Conservation (phyloP, 1,284 basidiomycete genomes). For the Cutaneotrichosporon arboriforme region DNA sequence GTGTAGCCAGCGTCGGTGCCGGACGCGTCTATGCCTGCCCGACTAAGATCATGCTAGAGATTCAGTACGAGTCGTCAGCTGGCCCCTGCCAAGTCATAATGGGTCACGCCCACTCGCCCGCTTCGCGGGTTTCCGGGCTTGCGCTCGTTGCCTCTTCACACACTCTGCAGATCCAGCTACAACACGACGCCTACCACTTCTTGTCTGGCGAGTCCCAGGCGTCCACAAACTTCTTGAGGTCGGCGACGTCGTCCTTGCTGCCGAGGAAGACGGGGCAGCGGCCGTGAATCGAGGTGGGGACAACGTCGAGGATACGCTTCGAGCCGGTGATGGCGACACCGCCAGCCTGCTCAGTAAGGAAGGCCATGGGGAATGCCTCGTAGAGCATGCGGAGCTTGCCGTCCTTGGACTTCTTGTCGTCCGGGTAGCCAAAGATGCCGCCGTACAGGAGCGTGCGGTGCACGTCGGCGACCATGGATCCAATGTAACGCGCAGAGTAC, state of each 20-base stretch:
- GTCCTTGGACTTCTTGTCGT: constrained; percentile 94
- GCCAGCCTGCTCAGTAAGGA: constrained; percentile 90
- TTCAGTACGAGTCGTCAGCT: too few relatives aligned
- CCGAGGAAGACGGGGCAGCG: constrained; percentile 92
- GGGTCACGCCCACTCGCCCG: too few relatives aligned
- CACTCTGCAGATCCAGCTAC: constrained; percentile 3
- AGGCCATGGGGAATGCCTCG: constrained; percentile 99
- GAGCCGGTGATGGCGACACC: constrained; percentile 93
- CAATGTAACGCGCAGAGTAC: constrained; percentile 93
- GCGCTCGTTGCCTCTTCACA: background rate
- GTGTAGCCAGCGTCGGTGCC: too few relatives aligned
- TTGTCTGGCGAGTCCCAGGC: constrained; percentile 36
- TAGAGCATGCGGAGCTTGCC: constrained; percentile 91
- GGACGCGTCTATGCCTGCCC: too few relatives aligned
- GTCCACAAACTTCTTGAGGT: constrained; percentile 77
- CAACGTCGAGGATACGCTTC: constrained; percentile 84
- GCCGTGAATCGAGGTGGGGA: constrained; percentile 85
- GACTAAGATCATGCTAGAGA: too few relatives aligned
- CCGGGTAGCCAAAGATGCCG: constrained; percentile 97
- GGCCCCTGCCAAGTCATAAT: too few relatives aligned
- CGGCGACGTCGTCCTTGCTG: constrained; percentile 87
- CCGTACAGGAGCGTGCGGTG: constrained; percentile 96
- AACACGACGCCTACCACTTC: constrained; percentile 28
- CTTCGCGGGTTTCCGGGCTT: too few relatives aligned
- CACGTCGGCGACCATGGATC: constrained; percentile 78